Base-by-base conservation (phyloP, 306 rosid genomes). In the Corylus avellana region DNA sequence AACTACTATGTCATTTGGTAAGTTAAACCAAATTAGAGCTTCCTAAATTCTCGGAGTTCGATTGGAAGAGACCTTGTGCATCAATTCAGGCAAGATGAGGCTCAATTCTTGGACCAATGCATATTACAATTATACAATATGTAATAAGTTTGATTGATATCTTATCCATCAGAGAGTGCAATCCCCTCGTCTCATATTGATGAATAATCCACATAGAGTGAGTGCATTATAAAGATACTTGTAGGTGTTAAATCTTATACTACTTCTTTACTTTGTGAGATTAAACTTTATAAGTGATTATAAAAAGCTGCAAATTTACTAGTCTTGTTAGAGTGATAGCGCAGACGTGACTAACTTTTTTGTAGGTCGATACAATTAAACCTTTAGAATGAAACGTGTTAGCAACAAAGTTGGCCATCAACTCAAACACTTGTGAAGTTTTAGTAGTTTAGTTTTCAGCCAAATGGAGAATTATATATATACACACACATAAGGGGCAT, bases 71-170 rank as follows among this genome's bases (percentile, higher is more conserved):
- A 80, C 55, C 27, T 93, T 91, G 13, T 80, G 79, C 16, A 54
- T 73, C 54, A 74, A 80, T 17, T 85, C 92, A 69, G 89, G 85
- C 25, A 93, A 89, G 86, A 58, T 86, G 10, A 89, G 98, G 85
- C 94, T 93, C 29, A 94, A 93, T 82, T 84, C 85, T 80, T 93
- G 98, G 98, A 37, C 22, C 20, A 37, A 66, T 3, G 22, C 71
- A 16, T 27, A 14, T 35, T 29, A 29, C 42, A 63, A 32, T 10
- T 63, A 11, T 63, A 12, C 18, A 57, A 57, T 20, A 57, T 57
- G 13, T 57, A n/a, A 57, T n/a, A 13, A 20, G 22, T 32, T 13
- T 63, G 42, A 29, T 18, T 63, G 42, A 63, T 63, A 35, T 32
- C 20, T 27, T 32, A 57, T 57, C 8, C 46, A 59, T 29, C 1